Evolutionary conservation across 768 basidiomycete species (phyloP).

Genomic region (Leccinum subgranulosum): DNA sequence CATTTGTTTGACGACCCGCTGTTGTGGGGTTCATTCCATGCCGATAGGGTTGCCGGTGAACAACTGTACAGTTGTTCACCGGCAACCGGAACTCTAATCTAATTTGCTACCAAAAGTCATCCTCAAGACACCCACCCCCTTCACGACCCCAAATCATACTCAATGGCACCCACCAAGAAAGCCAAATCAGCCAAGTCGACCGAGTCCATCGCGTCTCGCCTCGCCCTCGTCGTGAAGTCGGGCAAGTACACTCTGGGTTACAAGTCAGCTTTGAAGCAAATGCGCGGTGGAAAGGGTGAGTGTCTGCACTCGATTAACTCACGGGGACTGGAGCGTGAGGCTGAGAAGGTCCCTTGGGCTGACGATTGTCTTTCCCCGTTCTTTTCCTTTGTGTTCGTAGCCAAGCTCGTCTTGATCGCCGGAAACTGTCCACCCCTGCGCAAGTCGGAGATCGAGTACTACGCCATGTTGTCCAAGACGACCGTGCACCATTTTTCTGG

Average conservation of each 20-base stretch:
- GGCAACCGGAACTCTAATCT: constrained; percentile 15
- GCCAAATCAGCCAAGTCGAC: constrained; percentile 90
- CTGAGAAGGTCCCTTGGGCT: constrained; percentile 99
- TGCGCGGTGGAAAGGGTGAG: constrained; percentile 97
- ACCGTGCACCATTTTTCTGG: constrained; percentile 97
- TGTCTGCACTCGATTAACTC: constrained; percentile 41
- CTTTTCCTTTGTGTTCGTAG: constrained; percentile 41
- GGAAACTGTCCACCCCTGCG: constrained; percentile 99
- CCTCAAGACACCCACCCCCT: constrained; percentile 11
- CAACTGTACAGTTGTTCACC: constrained; percentile 32
- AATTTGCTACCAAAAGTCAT: constrained; percentile 3
- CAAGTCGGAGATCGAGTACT: constrained; percentile 99
- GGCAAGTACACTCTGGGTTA: constrained; percentile 97
- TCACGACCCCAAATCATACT: constrained; percentile 18
- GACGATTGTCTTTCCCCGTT: constrained; percentile 35
- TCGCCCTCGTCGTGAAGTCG: constrained; percentile 97
- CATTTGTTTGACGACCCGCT: neutral
- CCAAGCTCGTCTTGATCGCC: constrained; percentile 97
- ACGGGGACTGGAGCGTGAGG: constrained; percentile 95
- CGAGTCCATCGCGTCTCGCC: constrained; percentile 90
- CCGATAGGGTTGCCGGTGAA: neutral
- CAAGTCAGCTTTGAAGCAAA: constrained; percentile 98
- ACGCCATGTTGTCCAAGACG: constrained; percentile 99
- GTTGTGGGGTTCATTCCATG: neutral
- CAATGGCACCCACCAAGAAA: constrained; percentile 95